Evolutionary conservation across 768 basidiomycete genomes (phyloP).

Genomic region (Psilocybe cyanescens): DNA sequence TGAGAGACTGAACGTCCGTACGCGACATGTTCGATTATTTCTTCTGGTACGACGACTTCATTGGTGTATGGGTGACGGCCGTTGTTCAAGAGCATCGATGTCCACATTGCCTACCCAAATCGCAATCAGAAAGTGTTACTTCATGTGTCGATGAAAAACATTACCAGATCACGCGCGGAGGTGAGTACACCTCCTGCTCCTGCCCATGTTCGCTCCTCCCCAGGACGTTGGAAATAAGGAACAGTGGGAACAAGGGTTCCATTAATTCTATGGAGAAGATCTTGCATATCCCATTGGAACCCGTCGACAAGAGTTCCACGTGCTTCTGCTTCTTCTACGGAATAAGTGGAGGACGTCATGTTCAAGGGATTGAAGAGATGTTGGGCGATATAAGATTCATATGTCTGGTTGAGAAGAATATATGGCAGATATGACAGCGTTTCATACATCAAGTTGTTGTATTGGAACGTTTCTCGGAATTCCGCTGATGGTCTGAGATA

Average conservation of each 20-base stretch:
- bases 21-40: slow-evolving; percentile 39
- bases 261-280: slow-evolving; percentile 30
- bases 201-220: slow-evolving; percentile 42
- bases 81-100: slow-evolving; percentile 43
- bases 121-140: neutral
- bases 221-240: slow-evolving; percentile 43
- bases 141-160: neutral
- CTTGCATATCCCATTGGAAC: slow-evolving; percentile 36
- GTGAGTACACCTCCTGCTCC: slow-evolving; percentile 45
- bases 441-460: slow-evolving; percentile 51
- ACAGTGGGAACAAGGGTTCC: slow-evolving; percentile 38
- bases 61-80: slow-evolving; percentile 43
- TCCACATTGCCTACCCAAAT: slow-evolving; percentile 32
- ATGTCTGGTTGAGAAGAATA: slow-evolving; percentile 41
- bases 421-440: slow-evolving; percentile 42
- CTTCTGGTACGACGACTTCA: slow-evolving; percentile 36
- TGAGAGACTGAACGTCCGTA: slow-evolving; percentile 36
- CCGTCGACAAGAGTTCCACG: slow-evolving; percentile 39
- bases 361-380: slow-evolving; percentile 42
- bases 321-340: slow-evolving; percentile 37
- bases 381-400: slow-evolving; percentile 41
- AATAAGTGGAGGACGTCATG: slow-evolving; percentile 44
- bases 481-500: slow-evolving; percentile 43
- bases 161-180: slow-evolving; percentile 44
- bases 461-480: slow-evolving; percentile 45